Base-by-base conservation (phyloP, 352 stramenopile species). In the Phytophthora meadii region DNA sequence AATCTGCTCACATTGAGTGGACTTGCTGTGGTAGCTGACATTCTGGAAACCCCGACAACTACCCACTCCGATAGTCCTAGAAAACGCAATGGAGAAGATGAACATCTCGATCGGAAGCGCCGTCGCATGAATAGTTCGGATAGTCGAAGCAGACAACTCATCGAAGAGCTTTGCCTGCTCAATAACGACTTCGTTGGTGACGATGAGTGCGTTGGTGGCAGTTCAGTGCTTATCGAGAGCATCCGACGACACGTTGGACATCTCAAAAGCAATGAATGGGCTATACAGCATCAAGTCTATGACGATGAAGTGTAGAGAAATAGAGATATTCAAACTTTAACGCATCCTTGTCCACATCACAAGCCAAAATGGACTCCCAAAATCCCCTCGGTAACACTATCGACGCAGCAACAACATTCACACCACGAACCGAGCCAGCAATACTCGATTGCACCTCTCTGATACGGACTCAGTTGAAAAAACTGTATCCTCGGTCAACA, bases 261-360 rank as follows among this genome's bases (percentile, higher is more conserved):
- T 39, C 54, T 93, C 40, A 78, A 60, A 27, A 92, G 77, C 27
- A 92, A 92, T 50, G 74, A 84, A 34, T 92, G 83, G 82, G 70
- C 74, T 37, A 74, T 56, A 53, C 79, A 79, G 50, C 76, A 82
- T 22, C 88, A 87, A 63, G 86, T 94, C n/a, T 94, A 94, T 62
- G 86, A 94, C 32, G 86, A 94, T 54, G 86, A 94, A 72, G 79
- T 92, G 7, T 94, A 82, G 67, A 34, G 22, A 51, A 68, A 56
- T 65, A 42, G 54, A 25, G 61, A 47, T 51, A 49, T 45, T 52
- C 37, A 37, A 61, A 14, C 57, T 17, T 60, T 62, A 34, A 47
- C 57, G 53, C 34, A 65, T 46, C 44, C n/a, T 64, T 61, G 8
- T 41, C 25, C 53, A 54, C 46, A 50, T 32, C 5, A 58, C 36